Evolutionary conservation across 1,139 yeast genomes (phyloP), one percentile per base, ranked within the genome.

Genomic region (Sugiyamaella pinicola): DNA sequence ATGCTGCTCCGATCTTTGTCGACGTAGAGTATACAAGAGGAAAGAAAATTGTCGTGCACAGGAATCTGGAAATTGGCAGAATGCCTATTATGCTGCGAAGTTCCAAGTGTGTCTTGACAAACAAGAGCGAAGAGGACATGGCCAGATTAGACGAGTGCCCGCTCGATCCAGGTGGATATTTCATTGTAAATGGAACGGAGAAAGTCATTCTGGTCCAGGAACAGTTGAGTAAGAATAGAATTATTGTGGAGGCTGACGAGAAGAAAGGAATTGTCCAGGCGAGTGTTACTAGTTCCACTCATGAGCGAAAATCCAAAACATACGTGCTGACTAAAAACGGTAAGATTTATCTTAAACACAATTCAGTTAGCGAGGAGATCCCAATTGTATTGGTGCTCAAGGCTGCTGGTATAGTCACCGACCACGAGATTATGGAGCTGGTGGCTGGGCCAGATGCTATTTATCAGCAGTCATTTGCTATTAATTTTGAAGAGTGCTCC

Each of bases 81-180:
- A 93, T 93, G 97, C 99, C 99, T 10, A 84, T 93, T 63, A 93
- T 93, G 99, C 77, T 93, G 62, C 79, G 98, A 64, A 87, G 96
- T 31, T 87, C 89, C 68, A 88, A 89, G 69, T 93, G 99, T 77
- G 83, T 88, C 45, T 75, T 93, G 58, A 83, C 83, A 61, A 95
- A 90, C 19, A 83, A 87, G 52, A 76, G 82, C 51, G 96, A 91
- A 62, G 70, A 75, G 44, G 85, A 82, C 63, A 93, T 95, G 98
- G 97, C 99, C 0, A 74, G 74, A 40, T 77, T 87, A 63, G 87
- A 87, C 64, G 99, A 93, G 70, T 95, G 99, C 71, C 99, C 99
- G 0, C 75, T 93, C 51, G 99, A 93, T 71, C 99, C 99, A 4
- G 99, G 99, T 71, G 99, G 99, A 62, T 93, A 93, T 67, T 93